phyloP scores from a whole-genome alignment of 2,329 filamentous ascomycete species.

The Botrytis squamosa region DNA sequence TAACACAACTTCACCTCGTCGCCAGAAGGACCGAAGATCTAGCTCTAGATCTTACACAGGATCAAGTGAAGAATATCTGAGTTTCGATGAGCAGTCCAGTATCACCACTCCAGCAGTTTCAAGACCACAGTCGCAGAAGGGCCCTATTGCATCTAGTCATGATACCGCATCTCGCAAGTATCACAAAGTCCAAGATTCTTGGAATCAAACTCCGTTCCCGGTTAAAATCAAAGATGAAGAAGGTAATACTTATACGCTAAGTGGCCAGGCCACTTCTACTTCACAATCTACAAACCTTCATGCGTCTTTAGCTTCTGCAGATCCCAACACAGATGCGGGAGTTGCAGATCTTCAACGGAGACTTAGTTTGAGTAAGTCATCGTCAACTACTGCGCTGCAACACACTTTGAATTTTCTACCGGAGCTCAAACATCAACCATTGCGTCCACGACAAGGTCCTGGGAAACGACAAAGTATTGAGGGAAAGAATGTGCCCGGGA shows the following conservation, averaged over 20 bases:
- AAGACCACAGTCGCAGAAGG: conserved; percentile 33
- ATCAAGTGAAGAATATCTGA: conserved; percentile 37
- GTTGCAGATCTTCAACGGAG: conserved; percentile 19
- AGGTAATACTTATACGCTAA: not conserved
- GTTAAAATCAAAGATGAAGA: not conserved
- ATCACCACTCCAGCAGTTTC: conserved; percentile 35
- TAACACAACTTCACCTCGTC: not conserved
- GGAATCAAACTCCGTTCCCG: conserved; percentile 5
- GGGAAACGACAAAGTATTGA: conserved; percentile 27
- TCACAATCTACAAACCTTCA: conserved; percentile 4
- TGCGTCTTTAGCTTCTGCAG: conserved; percentile 21
- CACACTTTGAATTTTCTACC: conserved; percentile 41
- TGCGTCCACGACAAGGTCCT: conserved; percentile 38
- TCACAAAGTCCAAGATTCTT: conserved; percentile 6
- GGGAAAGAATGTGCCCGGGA: not conserved
- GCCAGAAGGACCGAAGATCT: conserved; percentile 14
- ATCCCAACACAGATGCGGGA: conserved; percentile 18
- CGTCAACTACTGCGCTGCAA: conserved; percentile 24
- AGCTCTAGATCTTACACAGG: conserved; percentile 29
- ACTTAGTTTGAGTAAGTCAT: conserved; percentile 29
- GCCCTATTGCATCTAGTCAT: not conserved
- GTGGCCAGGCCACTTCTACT: not conserved
- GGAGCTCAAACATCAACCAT: conserved; percentile 43
- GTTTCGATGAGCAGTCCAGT: conserved; percentile 33
- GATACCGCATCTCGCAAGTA: not conserved